Base-by-base conservation (phyloP, 2,329 filamentous ascomycete genomes). In the Hypoxylon sp. region DNA sequence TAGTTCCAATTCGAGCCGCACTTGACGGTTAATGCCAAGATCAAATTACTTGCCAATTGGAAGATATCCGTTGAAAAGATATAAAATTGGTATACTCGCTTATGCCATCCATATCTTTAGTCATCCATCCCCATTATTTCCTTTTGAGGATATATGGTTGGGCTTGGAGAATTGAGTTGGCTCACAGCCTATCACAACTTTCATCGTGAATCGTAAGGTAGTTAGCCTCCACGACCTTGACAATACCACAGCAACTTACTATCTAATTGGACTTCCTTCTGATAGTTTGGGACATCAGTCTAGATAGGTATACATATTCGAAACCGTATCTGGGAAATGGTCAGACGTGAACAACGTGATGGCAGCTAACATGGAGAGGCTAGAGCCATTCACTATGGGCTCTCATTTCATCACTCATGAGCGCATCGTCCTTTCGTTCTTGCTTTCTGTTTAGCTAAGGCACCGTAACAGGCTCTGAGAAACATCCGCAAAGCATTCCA, bases 1-100 rank as follows among this genome's bases (percentile, higher is more conserved):
- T 27, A 34, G 39, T 47, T 21, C 37, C 37, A 19, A 41, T 41
- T 41, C n/a, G 37, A 41, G 37, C 37, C 37, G 37, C 43, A 46
- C 9, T 46, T 46, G 43, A 23, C 12, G 21, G 9, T 25, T 34
- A 12, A 34, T 34, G 30, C 30, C 30, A 34, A 34, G 30, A 11
- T 34, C 12, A 12, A 34, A 6, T 34, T 12, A 12, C 30, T 14
- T 46, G 23, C 43, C 43, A 47, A 47, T 47, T 47, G 43, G 25
- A 47, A 47, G 9, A 43, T 4, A 21, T 41, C 45, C 37, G 32
- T 30, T 34, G 43, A 45, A 11, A 48, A 29, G 12, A 47, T 25
- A 16, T 25, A 47, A 6, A 47, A n/a, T 16, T 27, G 16, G 21
- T 47, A 47, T 46, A 25, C 3, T 41, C n/a, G n/a, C 16, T 41